A percentile compares a stretch with the other conserved stretches of the same genome.
These are phyloP conservation scores for Leccinum rimulosum DNA, from an alignment of 768 basidiomycete species.

Conservation along the genomic window DNA sequence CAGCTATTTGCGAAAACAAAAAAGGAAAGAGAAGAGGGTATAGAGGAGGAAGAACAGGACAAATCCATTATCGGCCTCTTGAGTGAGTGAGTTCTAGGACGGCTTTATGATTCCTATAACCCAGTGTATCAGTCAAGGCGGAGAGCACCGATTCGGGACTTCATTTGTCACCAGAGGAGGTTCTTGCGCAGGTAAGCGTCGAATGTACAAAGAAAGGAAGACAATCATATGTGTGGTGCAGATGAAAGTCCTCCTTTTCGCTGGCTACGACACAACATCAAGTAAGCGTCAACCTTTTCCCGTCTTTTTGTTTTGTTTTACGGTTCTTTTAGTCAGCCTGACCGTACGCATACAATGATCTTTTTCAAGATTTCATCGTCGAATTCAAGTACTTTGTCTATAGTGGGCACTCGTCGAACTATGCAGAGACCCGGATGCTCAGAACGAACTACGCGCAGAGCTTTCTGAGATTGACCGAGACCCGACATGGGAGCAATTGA, in stretches of 20 bases:
- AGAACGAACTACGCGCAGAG: conserved; percentile 49
- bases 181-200: conserved; percentile 32
- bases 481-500: conserved; percentile 54
- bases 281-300: conserved; percentile 19
- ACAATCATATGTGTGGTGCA: neutral
- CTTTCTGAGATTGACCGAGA: conserved; percentile 42
- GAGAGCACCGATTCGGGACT: conserved; percentile 31
- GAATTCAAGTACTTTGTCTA: neutral
- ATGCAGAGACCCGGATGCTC: conserved; percentile 40
- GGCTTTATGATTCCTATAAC: neutral
- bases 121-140: conserved; percentile 34
- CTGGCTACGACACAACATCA: conserved; percentile 44
- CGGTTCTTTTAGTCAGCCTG: conserved; percentile 20
- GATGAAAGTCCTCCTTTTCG: conserved; percentile 39
- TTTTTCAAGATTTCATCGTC: neutral
- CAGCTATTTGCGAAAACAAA: conserved; percentile 33
- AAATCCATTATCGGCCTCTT: conserved; percentile 40
- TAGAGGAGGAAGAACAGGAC: conserved; percentile 29
- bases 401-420: conserved; percentile 58
- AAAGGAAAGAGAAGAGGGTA: conserved; percentile 30
- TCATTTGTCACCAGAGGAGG: conserved; percentile 40
- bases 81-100: conserved; percentile 21
- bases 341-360: conserved; percentile 11
- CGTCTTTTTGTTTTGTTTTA: neutral
- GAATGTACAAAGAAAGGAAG: neutral